Conservation (phyloP, 2,329 filamentous ascomycete species). For the Pyrenophora tritici-repentis region DNA sequence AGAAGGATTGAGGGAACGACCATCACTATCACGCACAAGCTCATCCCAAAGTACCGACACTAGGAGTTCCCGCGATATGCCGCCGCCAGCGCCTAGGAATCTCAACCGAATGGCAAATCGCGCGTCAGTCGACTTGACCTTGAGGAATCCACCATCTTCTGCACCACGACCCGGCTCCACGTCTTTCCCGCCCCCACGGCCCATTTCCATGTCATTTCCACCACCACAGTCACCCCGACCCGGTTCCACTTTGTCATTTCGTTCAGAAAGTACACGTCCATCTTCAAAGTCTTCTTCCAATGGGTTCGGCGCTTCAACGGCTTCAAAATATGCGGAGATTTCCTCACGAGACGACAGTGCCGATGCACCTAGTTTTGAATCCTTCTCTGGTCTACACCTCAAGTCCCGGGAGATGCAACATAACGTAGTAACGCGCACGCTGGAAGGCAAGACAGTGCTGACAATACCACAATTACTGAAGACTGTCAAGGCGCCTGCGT, state of each 20-base stretch:
- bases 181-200: constrained; percentile 11
- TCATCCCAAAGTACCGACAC: constrained; percentile 35
- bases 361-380: constrained; percentile 65
- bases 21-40: constrained; percentile 30
- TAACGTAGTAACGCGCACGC: constrained; percentile 74
- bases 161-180: constrained; percentile 21
- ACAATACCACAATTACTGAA: constrained; percentile 80
- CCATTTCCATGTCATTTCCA: constrained; percentile 1
- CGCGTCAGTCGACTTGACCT: constrained; percentile 18
- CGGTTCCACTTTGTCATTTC: constrained; percentile 28
- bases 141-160: neutral
- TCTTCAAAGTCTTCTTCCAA: constrained; percentile 32
- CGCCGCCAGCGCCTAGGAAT: constrained; percentile 16
- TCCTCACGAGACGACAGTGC: constrained; percentile 52
- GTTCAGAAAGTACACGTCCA: constrained; percentile 25
- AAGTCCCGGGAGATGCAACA: constrained; percentile 84
- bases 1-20: constrained; percentile 30
- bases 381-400: constrained; percentile 84
- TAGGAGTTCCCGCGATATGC: constrained; percentile 25
- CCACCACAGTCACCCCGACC: constrained; percentile 22
- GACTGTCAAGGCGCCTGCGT: constrained; percentile 80
- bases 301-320: constrained; percentile 23
- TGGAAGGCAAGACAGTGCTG: constrained; percentile 77
- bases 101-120: constrained; percentile 25
- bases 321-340: constrained; percentile 40